Percentiles rank a stretch among this genome's conserved stretches.
Conservation (phyloP, 1,284 basidiomycete genomes). For the Stereum hirsutum region DNA sequence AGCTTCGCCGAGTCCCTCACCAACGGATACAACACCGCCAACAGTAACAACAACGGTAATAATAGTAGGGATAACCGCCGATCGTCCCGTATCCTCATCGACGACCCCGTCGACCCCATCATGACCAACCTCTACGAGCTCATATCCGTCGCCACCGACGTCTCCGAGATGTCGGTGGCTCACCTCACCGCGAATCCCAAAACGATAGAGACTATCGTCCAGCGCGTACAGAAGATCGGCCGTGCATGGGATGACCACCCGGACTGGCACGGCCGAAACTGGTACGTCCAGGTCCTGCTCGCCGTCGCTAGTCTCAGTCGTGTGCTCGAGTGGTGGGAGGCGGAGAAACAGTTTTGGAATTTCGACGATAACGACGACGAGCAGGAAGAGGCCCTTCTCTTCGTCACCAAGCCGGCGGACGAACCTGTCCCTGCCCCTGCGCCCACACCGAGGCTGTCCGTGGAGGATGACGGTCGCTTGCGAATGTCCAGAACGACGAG, state of each 20-base stretch:
- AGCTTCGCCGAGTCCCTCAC: constrained; percentile 52
- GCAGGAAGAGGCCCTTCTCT: constrained; percentile 80
- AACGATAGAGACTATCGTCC: constrained; percentile 80
- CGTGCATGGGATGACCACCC: constrained; percentile 95
- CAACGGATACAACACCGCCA: constrained; percentile 23
- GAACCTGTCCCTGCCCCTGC: constrained; percentile 27
- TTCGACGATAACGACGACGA: constrained; percentile 93
- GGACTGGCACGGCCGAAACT: constrained; percentile 95
- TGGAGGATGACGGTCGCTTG: constrained; percentile 49
- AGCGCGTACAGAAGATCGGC: constrained; percentile 86
- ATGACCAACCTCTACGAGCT: constrained; percentile 89
- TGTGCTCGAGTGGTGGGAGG: constrained; percentile 99
- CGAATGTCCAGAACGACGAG: constrained; percentile 40
- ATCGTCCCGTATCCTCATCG: constrained; percentile 63
- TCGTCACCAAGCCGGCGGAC: constrained; percentile 79
- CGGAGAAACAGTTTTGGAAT: constrained; percentile 99
- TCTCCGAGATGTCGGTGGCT: constrained; percentile 83
- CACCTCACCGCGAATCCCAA: constrained; percentile 83
- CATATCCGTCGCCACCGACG: constrained; percentile 91
- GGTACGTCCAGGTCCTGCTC: constrained; percentile 96
- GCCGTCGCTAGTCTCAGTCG: constrained; percentile 95
- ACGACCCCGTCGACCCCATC: constrained; percentile 82
- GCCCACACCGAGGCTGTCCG: constrained; percentile 33
- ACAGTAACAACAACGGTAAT: constrained; percentile 28
- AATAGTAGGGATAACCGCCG: constrained; percentile 42